These are phyloP conservation scores for Sporothrix curviconia DNA, from an alignment of 2,329 filamentous ascomycete species.

Conservation along the genomic window DNA sequence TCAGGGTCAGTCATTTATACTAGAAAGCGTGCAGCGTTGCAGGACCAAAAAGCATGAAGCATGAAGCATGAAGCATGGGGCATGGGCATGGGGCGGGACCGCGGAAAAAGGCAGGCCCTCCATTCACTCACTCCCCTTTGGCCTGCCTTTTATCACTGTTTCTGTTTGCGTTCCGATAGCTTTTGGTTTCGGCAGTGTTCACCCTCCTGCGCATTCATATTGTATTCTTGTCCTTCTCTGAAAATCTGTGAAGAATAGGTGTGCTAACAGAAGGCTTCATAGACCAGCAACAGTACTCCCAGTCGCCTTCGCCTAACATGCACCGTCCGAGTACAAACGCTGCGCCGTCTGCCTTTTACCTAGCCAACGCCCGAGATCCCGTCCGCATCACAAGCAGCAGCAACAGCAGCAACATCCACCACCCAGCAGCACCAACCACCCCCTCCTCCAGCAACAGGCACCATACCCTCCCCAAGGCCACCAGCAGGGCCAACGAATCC, in stretches of 20 bases:
- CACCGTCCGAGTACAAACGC: constrained; percentile 44
- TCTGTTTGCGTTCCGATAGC: too few species aligned
- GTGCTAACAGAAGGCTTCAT: background rate
- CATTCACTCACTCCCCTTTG: background rate
- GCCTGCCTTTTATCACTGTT: background rate
- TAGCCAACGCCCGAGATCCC: constrained; percentile 36
- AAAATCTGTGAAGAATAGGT: background rate
- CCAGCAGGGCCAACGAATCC: constrained; percentile 39
- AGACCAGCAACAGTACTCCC: constrained; percentile 41
- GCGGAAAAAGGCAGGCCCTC: background rate
- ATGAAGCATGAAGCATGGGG: too few species aligned
- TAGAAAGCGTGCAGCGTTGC: background rate
- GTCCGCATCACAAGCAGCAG: constrained; percentile 10
- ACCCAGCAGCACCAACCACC: constrained; percentile 1
- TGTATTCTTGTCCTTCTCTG: background rate
- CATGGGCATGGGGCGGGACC: background rate
- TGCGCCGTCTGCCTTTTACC: constrained; percentile 11
- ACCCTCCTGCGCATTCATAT: background rate
- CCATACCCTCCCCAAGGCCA: background rate
- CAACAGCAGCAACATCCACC: constrained; percentile 8
- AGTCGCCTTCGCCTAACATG: constrained; percentile 48
- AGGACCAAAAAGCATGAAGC: background rate
- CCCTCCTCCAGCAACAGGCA: background rate
- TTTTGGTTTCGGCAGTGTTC: too few species aligned
- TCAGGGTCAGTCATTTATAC: constrained; percentile 19